Base-by-base conservation (phyloP, 371 early-diverging fungal genomes). In the Globomyces sp. region DNA sequence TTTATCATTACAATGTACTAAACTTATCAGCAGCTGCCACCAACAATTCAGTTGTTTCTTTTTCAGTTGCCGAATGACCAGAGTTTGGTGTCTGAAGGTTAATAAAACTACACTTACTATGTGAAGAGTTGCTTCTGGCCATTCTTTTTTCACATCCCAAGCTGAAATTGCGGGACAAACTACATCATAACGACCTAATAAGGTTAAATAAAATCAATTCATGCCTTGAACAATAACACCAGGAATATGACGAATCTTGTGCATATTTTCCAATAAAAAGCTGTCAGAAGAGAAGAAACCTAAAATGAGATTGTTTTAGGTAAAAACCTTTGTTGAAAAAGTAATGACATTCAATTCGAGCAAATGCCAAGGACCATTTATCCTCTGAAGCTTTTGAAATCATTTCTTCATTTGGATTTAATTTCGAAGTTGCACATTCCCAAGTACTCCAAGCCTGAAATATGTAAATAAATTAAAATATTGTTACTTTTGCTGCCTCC, bases 341-440 rank as follows among this genome's bases (percentile, higher is more conserved):
- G 67, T 78, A 86, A 69, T 85, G 85, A 71, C 82, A 85, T 57
- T 72, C 87, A 63, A 88, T 88, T 43, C 88, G 76, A 6, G 89
- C 87, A 73, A 88, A 88, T 40, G 81, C 81, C 46, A 86, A 68
- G 1, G 86, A 77, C 82, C 83, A 88, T n/a, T 70, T 74, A 61
- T 81, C 83, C 58, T 82, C 71, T 10, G 82, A 77, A 3, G 82
- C 86, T 66, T 80, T 83, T 64, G 72, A 75, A 45, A 88, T 67
- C 57, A 76, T 74, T 6, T 70, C 77, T 4, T 74, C 76, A 66
- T 85, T 83, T 39, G 75, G 72, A 46, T 70, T 70, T 58, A 86
- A 71, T 51, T 76, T 71, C 39, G 76, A 77, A 40, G 86, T 85
- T 0, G 79, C 73, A 73, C 79, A 80, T 66, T 88, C 86, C 89